Evolutionary conservation across 352 stramenopile genomes (phyloP), one percentile per base, ranked within the genome.

Genomic region (Peronospora tabacina): DNA sequence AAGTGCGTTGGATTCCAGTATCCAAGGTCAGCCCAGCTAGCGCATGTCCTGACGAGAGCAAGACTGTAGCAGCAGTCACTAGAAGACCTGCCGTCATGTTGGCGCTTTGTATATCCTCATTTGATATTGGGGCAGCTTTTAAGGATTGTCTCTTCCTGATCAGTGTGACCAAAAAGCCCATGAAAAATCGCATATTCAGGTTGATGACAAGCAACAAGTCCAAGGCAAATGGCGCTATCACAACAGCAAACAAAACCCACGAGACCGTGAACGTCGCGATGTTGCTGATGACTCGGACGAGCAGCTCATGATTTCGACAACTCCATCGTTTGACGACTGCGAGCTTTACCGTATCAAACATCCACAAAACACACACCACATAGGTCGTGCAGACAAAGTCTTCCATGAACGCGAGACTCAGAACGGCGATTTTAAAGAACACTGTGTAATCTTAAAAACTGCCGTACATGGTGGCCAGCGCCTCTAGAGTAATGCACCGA

Each of bases 191-290:
- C 42, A 67, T 62, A 11, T 72, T 34, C 0, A 58, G 58, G 2
- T 58, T 64, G 1, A 66, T 48, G 15, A 81, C 38, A 13, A 79
- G 50, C 40, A 77, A 15, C 51, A 67, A 44, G 42, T 81, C 69
- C 2, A 58, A 53, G 6, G 52, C 46, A 33, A 76, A 67, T 3
- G 66, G 65, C 2, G 52, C 29, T 8, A 75, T 37, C n/a, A 38
- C 42, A n/a, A 61, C 1, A 1, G 55, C 29, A 24, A 70, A 70
- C 9, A 81, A 38, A 3, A 51, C 2, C 55, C 55, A 64, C n/a
- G 55, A 64, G 5, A 52, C 44, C 5, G 26, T 40, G 20, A 64
- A 64, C 11, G 50, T 59, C 20, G 55, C 44, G 8, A 55, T 40
- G 12, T 19, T 44, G 2, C 26, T 33, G 17, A 50, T 33, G 13